Conservation (phyloP, 768 basidiomycete genomes). For the Mycena vulgaris region DNA sequence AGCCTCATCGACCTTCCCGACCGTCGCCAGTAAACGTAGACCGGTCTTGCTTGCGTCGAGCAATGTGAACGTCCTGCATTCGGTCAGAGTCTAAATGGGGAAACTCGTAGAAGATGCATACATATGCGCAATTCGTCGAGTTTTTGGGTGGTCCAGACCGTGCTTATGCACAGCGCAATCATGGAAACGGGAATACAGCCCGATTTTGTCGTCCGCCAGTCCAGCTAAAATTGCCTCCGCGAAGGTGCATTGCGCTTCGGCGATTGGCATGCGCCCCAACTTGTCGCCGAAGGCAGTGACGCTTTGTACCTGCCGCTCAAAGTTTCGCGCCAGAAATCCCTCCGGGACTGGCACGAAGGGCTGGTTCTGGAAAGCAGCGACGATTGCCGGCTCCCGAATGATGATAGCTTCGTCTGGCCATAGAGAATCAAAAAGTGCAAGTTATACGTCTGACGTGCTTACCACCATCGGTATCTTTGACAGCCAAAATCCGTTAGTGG, state of each 20-base stretch:
- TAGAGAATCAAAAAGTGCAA: background rate
- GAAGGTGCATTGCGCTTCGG: constrained; percentile 13
- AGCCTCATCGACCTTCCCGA: constrained; percentile 48
- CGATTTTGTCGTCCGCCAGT: constrained; percentile 55
- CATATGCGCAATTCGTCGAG: constrained; percentile 60
- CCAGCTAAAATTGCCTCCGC: constrained; percentile 55
- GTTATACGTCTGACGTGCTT: background rate
- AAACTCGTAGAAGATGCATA: constrained; percentile 40
- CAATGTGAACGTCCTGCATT: constrained; percentile 62
- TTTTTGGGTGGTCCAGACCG: constrained; percentile 56
- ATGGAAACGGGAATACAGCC: constrained; percentile 61
- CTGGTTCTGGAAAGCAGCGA: constrained; percentile 10
- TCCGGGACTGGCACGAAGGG: constrained; percentile 12
- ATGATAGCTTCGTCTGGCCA: constrained; percentile 31
- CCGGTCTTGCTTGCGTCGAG: constrained; percentile 69
- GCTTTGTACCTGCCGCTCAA: constrained; percentile 23
- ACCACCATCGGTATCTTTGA: constrained; percentile 32
- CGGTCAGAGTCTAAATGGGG: background rate
- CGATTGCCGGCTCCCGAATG: constrained; percentile 22
- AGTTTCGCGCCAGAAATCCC: constrained; percentile 13
- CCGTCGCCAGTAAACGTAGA: constrained; percentile 49
- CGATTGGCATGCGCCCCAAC: background rate
- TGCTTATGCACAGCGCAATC: constrained; percentile 56
- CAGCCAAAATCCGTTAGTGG: background rate
- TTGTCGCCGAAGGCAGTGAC: constrained; percentile 20